Percentiles rank a stretch among this genome's conserved stretches.
Conservation (phyloP, 2,329 filamentous ascomycete genomes). For the Microascus cirrosus region DNA sequence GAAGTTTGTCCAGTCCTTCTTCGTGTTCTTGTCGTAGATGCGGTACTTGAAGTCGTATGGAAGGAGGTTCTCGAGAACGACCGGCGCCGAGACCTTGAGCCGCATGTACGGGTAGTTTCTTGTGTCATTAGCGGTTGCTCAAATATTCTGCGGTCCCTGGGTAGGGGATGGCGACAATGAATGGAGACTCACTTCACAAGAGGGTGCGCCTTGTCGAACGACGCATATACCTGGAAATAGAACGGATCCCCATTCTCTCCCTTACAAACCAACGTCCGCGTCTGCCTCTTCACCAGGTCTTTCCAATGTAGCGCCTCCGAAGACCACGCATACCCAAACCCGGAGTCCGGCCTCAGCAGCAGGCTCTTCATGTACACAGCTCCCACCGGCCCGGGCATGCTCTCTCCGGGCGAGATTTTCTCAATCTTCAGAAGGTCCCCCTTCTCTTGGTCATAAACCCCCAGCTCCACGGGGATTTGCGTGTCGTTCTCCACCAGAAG, state of each 20-base stretch:
- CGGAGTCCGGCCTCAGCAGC: conserved; percentile 82
- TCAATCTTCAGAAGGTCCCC: conserved; percentile 94
- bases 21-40: conserved; percentile 97
- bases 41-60: conserved; percentile 99
- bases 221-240: conserved; percentile 91
- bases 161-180: not conserved
- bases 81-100: conserved; percentile 79
- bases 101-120: conserved; percentile 91
- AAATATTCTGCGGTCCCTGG: not conserved
- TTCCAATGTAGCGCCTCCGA: conserved; percentile 85
- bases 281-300: conserved; percentile 75
- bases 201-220: conserved; percentile 74
- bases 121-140: conserved; percentile 17
- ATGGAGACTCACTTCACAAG: conserved; percentile 49
- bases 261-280: conserved; percentile 77
- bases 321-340: conserved; percentile 95
- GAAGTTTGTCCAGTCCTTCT: conserved; percentile 99
- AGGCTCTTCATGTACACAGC: conserved; percentile 83
- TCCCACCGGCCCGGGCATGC: conserved; percentile 80
- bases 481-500: conserved; percentile 91
- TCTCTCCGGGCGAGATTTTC: conserved; percentile 88
- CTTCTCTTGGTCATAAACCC: conserved; percentile 77
- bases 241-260: conserved; percentile 83
- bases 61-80: conserved; percentile 87
- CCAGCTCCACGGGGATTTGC: conserved; percentile 88